Conservation (phyloP, 768 basidiomycete species). For the Boletus reticulatus region DNA sequence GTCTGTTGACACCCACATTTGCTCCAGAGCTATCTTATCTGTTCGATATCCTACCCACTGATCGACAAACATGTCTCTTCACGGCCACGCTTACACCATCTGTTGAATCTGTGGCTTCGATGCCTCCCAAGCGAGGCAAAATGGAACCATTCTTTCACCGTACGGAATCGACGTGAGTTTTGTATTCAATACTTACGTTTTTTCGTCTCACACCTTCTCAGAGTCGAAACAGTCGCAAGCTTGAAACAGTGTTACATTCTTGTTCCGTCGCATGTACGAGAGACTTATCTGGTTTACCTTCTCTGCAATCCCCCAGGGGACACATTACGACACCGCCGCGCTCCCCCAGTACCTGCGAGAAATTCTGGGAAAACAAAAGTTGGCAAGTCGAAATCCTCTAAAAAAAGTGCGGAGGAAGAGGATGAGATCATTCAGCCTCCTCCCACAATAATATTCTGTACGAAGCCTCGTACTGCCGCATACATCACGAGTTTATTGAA, state of each 20-base stretch:
- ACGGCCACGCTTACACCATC: constrained; percentile 92
- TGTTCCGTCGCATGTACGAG: constrained; percentile 92
- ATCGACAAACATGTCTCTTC: constrained; percentile 95
- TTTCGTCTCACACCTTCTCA: constrained; percentile 28
- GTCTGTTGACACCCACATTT: constrained; percentile 87
- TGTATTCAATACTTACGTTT: not conserved
- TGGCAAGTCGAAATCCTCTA: constrained; percentile 30
- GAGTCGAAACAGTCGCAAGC: constrained; percentile 86
- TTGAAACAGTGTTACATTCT: constrained; percentile 89
- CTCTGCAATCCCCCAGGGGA: constrained; percentile 86
- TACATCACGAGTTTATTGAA: constrained; percentile 82
- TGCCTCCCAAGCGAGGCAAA: constrained; percentile 78
- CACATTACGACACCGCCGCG: constrained; percentile 63
- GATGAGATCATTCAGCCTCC: constrained; percentile 74
- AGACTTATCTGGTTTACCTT: constrained; percentile 86
- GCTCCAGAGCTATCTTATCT: constrained; percentile 78
- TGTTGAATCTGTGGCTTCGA: constrained; percentile 73
- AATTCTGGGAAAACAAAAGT: constrained; percentile 27
- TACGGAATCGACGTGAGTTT: constrained; percentile 67
- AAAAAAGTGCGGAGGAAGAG: constrained; percentile 35
- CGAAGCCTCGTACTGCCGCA: constrained; percentile 81
- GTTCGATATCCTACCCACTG: constrained; percentile 72
- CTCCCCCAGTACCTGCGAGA: constrained; percentile 47
- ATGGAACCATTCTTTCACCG: constrained; percentile 84
- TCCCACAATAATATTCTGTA: constrained; percentile 94